Evolutionary conservation across 2,329 filamentous ascomycete species (phyloP), one percentile per base, ranked within the genome.

Genomic region (Geosmithia putterillii): DNA sequence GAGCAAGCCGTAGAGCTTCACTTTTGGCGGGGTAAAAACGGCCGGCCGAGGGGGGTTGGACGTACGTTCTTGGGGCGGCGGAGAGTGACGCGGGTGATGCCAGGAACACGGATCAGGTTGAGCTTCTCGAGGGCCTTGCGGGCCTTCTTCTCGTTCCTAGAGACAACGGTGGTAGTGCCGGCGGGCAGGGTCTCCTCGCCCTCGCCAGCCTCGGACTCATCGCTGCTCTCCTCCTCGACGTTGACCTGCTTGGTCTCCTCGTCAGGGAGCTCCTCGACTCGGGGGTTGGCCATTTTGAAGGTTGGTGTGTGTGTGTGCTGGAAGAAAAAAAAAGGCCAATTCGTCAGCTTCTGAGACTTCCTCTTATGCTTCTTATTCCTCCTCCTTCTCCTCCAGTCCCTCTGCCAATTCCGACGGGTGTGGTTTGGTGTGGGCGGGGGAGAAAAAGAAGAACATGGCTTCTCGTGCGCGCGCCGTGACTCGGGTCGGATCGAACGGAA

Each of bases 81-180:
- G 62, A 98, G 81, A 54, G 94, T 98, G 59, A 98, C 94, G 63
- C 92, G 83, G 60, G 92, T 98, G 70, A 98, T 98, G 64, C 92
- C 94, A 61, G 86, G 84, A 55, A 98, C 84, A 62, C 90, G 88
- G 77, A 87, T 92, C 64, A 98, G 75, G 65, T 94, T 89, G 63
- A 96, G 81, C 82, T 98, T 98, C 69, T 88, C 86, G 65, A 98
- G 94, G 61, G 89, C 88, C 81, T 98, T 98, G 73, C 92, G 84
- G 59, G 92, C 94, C 83, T 98, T 98, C 86, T 98, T 98, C 84
- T 98, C 92, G 74, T 96, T 96, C 69, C 92, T 88, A 64, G 87
- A 95, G 62, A 98, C 83, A 58, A 92, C 80, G 61, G 90, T 84
- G 52, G 83, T 80, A 60, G 88, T 86, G 62, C 90, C 92, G 54